phyloP scores from a whole-genome alignment of 2,329 filamentous ascomycete species.

The Atkinsonella texensis region DNA sequence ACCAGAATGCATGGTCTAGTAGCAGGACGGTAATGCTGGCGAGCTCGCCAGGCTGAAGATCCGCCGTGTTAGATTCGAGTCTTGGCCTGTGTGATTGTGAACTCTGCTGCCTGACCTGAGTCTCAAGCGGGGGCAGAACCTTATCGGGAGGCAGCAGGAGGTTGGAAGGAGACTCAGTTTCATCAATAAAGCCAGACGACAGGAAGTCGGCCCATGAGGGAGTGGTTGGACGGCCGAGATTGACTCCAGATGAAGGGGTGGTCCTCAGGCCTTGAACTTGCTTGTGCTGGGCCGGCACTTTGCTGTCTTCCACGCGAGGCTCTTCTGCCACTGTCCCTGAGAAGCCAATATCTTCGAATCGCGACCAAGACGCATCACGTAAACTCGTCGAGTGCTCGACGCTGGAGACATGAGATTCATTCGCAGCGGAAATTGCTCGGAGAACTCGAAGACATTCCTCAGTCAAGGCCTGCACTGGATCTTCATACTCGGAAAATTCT shows the following conservation, averaged over 20 bases:
- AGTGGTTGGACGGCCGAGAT: slow-evolving; percentile 73
- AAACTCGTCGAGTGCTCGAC: slow-evolving; percentile 60
- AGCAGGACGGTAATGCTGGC: slow-evolving; percentile 81
- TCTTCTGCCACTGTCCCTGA: slow-evolving; percentile 61
- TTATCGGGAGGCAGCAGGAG: slow-evolving; percentile 85
- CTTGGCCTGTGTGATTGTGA: slow-evolving; percentile 73
- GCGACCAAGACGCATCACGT: slow-evolving; percentile 86
- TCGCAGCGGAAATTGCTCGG: slow-evolving; percentile 74
- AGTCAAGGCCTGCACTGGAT: slow-evolving; percentile 76
- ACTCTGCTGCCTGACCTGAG: slow-evolving; percentile 60
- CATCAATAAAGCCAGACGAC: slow-evolving; percentile 81
- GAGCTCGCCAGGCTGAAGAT: slow-evolving; percentile 81
- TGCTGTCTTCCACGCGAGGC: slow-evolving; percentile 39
- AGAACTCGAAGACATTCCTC: slow-evolving; percentile 91
- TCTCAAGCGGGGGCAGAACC: slow-evolving; percentile 72
- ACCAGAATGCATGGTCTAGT: slow-evolving; percentile 96
- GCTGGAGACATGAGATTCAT: slow-evolving; percentile 68
- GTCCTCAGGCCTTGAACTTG: slow-evolving; percentile 41
- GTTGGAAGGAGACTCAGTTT: slow-evolving; percentile 50
- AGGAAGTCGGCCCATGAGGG: slow-evolving; percentile 98
- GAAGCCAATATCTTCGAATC: slow-evolving; percentile 93
- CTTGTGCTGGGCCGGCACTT: slow-evolving; percentile 35
- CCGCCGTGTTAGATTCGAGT: slow-evolving; percentile 49
- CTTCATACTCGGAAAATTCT: slow-evolving; percentile 77
- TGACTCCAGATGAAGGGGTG: slow-evolving; percentile 55